Conservation (phyloP, 225 moss, liverwort and hornwort species). For the Marchantia paleacea region DNA sequence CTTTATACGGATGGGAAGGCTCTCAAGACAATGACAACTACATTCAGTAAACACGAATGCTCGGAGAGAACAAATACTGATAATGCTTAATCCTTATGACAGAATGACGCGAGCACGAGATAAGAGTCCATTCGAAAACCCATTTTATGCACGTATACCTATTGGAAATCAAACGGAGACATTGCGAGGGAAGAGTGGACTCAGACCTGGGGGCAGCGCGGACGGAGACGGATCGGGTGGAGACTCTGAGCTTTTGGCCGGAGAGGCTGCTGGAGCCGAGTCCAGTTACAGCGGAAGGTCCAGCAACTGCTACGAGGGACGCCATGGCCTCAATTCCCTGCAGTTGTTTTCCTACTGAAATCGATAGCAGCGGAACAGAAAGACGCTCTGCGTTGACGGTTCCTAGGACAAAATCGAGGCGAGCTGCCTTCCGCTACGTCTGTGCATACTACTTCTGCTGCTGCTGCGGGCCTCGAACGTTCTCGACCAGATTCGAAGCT, state of each 20-base stretch:
- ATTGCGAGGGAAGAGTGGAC: background rate
- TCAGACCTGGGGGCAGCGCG: slow-evolving; percentile 52
- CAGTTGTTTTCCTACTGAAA: background rate
- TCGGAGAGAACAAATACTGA: too few relatives aligned
- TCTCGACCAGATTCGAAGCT: too few relatives aligned
- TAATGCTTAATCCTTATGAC: too few relatives aligned
- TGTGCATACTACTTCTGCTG: background rate
- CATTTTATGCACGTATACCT: too few relatives aligned
- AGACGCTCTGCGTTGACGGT: background rate
- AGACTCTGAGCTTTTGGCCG: slow-evolving; percentile 69
- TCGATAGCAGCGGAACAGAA: background rate
- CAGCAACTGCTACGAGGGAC: slow-evolving; percentile 26
- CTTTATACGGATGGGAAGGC: too few relatives aligned
- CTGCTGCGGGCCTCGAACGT: too few relatives aligned
- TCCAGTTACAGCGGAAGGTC: slow-evolving; percentile 31
- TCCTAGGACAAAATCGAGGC: background rate
- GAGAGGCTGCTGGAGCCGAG: slow-evolving; percentile 60
- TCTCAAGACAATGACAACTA: too few relatives aligned
- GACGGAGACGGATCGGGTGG: slow-evolving; percentile 54
- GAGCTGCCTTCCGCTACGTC: background rate
- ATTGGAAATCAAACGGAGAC: background rate
- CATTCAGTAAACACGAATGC: too few relatives aligned
- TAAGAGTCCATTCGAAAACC: background rate
- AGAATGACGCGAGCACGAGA: background rate
- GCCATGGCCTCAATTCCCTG: slow-evolving; percentile 35